These are phyloP conservation scores for Skeletonema tropicum DNA, from an alignment of 108 stramenopile genomes.

Conservation along the genomic window DNA sequence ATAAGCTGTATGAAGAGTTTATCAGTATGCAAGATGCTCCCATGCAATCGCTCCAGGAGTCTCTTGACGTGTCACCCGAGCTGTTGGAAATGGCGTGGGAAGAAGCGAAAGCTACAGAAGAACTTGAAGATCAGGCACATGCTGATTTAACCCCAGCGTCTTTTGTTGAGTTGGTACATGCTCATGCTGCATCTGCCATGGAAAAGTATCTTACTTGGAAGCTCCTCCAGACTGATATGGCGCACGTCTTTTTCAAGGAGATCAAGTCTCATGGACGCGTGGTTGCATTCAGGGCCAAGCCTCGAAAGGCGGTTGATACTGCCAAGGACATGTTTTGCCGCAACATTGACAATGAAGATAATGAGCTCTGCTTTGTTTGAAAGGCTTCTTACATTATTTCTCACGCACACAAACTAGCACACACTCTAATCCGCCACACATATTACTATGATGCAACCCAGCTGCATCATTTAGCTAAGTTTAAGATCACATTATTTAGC, in stretches of 20 bases:
- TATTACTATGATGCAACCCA: too few relatives aligned
- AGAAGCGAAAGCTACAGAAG: conserved; percentile 50
- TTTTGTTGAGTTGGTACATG: conserved; percentile 56
- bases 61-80: conserved; percentile 54
- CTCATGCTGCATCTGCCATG: conserved; percentile 59
- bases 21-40: conserved; percentile 42
- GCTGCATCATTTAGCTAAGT: neutral
- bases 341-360: conserved; percentile 6
- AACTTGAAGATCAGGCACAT: conserved; percentile 30
- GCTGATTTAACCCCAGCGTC: conserved; percentile 42
- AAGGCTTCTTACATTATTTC: neutral
- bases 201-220: conserved; percentile 64
- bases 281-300: conserved; percentile 62
- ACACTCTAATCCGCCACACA: neutral
- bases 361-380: conserved; percentile 28
- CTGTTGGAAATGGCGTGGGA: conserved; percentile 67
- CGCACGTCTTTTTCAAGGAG: conserved; percentile 67
- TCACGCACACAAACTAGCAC: neutral
- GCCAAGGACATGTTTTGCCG: conserved; percentile 48
- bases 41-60: conserved; percentile 33
- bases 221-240: conserved; percentile 36
- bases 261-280: conserved; percentile 55
- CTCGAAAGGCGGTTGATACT: conserved; percentile 56
- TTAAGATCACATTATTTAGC: conserved; percentile 7
- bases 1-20: conserved; percentile 55